These are phyloP conservation scores for Tuber melanosporum DNA, from an alignment of 495 filamentous ascomycete genomes.

Conservation along the genomic window DNA sequence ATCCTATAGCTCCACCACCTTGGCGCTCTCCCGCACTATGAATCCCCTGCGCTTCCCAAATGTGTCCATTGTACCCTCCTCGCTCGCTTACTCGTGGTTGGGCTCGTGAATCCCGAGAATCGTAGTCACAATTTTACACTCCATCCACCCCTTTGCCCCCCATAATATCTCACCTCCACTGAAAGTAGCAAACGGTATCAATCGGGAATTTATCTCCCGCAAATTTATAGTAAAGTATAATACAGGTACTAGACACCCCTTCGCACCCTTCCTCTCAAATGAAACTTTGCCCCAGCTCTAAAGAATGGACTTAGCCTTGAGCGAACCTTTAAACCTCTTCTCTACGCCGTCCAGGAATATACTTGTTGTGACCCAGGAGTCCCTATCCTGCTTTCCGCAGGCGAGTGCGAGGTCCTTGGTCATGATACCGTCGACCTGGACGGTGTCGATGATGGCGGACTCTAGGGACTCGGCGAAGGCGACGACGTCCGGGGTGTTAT, in stretches of 20 bases:
- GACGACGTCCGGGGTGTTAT: constrained; percentile 79
- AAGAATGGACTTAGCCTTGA: constrained; percentile 14
- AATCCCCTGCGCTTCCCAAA: neutral
- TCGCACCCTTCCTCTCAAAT: neutral
- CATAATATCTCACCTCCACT: neutral
- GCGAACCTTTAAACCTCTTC: constrained; percentile 60
- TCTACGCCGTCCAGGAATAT: constrained; percentile 88
- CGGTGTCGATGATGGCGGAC: constrained; percentile 87
- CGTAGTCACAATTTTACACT: neutral
- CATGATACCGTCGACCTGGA: constrained; percentile 92
- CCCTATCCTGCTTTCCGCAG: constrained; percentile 73
- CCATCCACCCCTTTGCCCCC: neutral
- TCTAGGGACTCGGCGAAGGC: constrained; percentile 86
- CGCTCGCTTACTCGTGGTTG: neutral
- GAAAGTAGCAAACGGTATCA: neutral
- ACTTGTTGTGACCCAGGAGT: constrained; percentile 78
- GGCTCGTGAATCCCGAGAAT: neutral
- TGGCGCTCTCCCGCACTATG: neutral
- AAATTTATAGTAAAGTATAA: neutral
- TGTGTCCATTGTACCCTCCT: neutral
- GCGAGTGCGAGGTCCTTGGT: constrained; percentile 95
- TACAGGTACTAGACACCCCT: neutral
- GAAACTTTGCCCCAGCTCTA: neutral
- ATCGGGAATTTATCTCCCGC: neutral
- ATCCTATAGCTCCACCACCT: neutral